Evolutionary conservation across 176 grass and related monocot species (phyloP), one percentile per base, ranked within the genome.

Genomic region (Carex littledalei): DNA sequence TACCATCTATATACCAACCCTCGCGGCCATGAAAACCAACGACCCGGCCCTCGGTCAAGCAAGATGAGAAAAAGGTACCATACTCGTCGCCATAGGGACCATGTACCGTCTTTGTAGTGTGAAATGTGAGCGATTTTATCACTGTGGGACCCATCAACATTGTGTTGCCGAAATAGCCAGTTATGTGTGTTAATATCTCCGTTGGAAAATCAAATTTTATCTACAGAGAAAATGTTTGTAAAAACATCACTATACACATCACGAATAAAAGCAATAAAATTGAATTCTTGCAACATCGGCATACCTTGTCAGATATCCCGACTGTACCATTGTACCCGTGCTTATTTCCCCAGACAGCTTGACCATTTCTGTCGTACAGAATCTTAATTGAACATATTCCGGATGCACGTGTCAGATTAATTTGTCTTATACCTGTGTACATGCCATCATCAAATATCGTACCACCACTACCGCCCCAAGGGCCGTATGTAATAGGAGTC

Each of bases 361-460:
- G 93, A 8, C 96, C 93, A 31, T 99, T 95, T 16, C 91, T 89
- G 50, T 99, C 96, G 16, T 95, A 95, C 26, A 99, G 84, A 80
- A 95, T 84, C 87, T 95, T 95, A 22, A 99, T 89, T 0, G 85
- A 95, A 56, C 88, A 89, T 88, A 92, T 92, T 54, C 91, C 93
- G 5, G 81, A 64, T 35, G 86, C 88, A 1, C 84, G 83, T 1
- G 87, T 92, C 22, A 99, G 71, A 86, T 94, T 95, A 78, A 99
- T 92, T 76, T 95, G 90, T 45, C 91, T 49, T 29, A 99, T 87
- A 15, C 93, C 96, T 0, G 93, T 95, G 81, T 84, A 94, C 61
- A 99, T 89, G 6, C 96, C 96, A 60, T 99, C 96, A 63, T 99
- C 96, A 88, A 99, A 99, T 78, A 99, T 99, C 34, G 87, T 95